A percentile compares a stretch with the other conserved stretches of the same genome.
These are phyloP conservation scores for Porphyrellus sp. DNA, from an alignment of 1,284 basidiomycete genomes.

Conservation along the genomic window DNA sequence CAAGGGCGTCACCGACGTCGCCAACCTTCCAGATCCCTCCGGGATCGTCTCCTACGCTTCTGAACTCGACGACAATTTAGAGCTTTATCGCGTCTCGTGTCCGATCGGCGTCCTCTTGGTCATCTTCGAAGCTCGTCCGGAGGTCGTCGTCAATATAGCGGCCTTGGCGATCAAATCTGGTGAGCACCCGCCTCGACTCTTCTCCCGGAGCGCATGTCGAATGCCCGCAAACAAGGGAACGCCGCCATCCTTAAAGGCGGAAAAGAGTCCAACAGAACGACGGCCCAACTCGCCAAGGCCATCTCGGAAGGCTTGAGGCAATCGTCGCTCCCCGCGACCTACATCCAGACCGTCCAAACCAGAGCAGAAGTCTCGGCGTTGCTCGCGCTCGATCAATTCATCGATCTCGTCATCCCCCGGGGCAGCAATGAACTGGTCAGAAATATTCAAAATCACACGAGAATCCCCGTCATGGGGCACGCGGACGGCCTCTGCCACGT, in stretches of 20 bases:
- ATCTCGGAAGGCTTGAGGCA: slow-evolving; percentile 77
- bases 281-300: slow-evolving; percentile 69
- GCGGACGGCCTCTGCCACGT: slow-evolving; percentile 93
- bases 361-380: slow-evolving; percentile 89
- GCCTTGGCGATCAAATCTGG: slow-evolving; percentile 95
- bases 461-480: slow-evolving; percentile 98
- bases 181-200: slow-evolving; percentile 36
- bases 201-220: slow-evolving; percentile 7
- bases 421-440: slow-evolving; percentile 91
- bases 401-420: slow-evolving; percentile 95
- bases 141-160: slow-evolving; percentile 98
- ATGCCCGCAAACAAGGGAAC: slow-evolving; percentile 61
- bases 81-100: slow-evolving; percentile 92
- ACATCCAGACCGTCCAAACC: slow-evolving; percentile 91
- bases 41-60: slow-evolving; percentile 87
- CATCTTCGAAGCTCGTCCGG: slow-evolving; percentile 97
- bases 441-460: slow-evolving; percentile 85
- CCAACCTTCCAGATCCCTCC: slow-evolving; percentile 80
- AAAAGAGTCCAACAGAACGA: slow-evolving; percentile 85
- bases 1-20: slow-evolving; percentile 87
- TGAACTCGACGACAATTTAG: slow-evolving; percentile 80
- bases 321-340: slow-evolving; percentile 72
- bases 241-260: slow-evolving; percentile 96
- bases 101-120: slow-evolving; percentile 96
- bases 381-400: slow-evolving; percentile 85